phyloP scores from a whole-genome alignment of 2,329 filamentous ascomycete species.

The Cytospora mali region DNA sequence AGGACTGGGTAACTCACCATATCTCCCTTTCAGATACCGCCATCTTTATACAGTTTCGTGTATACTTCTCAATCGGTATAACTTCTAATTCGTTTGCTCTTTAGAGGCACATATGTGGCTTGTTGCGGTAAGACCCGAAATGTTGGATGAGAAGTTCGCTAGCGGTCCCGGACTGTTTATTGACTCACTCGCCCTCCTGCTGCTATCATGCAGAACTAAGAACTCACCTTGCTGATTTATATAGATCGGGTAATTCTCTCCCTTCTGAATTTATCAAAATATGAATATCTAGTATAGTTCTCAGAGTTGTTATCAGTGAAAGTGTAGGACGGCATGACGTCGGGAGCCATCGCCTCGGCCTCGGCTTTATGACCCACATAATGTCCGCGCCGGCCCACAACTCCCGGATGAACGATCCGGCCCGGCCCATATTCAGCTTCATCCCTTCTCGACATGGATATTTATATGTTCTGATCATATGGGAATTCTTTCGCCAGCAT shows the following conservation, averaged over 20 bases:
- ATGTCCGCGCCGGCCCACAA: background rate
- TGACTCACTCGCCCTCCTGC: background rate
- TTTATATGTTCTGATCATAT: too few relatives aligned
- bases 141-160: conserved; percentile 1
- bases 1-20: conserved; percentile 10
- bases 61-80: background rate
- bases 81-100: too few relatives aligned
- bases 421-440: too few relatives aligned
- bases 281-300: too few relatives aligned
- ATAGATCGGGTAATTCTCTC: background rate
- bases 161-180: background rate
- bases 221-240: background rate
- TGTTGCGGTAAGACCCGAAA: background rate
- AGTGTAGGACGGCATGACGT: background rate
- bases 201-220: background rate
- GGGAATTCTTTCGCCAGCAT: too few relatives aligned
- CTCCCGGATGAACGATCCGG: background rate
- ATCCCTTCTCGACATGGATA: background rate
- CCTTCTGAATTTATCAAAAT: background rate
- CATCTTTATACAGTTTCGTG: background rate
- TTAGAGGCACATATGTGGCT: background rate
- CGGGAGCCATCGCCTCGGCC: background rate
- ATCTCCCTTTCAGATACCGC: conserved; percentile 12
- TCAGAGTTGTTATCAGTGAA: background rate
- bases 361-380: background rate